Evolutionary conservation across 2,329 filamentous ascomycete genomes (phyloP), one percentile per base, ranked within the genome.

Genomic region (Leptographium lundbergii): DNA sequence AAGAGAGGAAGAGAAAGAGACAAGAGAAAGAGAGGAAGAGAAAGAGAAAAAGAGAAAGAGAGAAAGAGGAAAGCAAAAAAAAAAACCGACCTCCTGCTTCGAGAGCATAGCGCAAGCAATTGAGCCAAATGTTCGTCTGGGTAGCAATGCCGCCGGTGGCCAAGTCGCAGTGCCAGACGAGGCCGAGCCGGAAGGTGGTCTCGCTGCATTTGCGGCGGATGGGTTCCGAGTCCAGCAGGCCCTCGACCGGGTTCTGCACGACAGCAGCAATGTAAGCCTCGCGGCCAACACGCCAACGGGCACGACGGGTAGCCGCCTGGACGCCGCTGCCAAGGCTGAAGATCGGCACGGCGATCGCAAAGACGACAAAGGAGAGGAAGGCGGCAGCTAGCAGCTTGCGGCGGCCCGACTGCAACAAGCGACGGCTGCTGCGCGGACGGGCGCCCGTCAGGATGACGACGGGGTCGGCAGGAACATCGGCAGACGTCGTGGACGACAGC

Each of bases 81-180:
- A 3, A 52, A 11, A 14, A 14, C 50, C 1, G 19, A 60, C 62
- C 60, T 45, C 61, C 62, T 2, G 61, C 63, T 60, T 72, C 68
- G 42, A 74, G 69, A 9, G 71, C 70, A 58, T 68, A 71, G 55
- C 70, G 67, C 17, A 73, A 57, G 61, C 72, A 74, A 59, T 70
- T 71, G 50, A 73, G 63, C 58, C 71, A 65, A 42, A 69, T 68
- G 59, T 71, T 70, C 56, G 69, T 66, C 6, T 71, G 65, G 54
- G 71, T 70, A 11, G 67, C 71, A 24, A 74, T 67, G 2, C 70
- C 72, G 19, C 72, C 72, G 10, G 68, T 67, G 13, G 69, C 67
- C 27, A 69, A 64, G 6, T 66, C 68, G 47, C 73, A 70, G 36
- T 69, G 67, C 64, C 73, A 70, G n/a, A 73, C 67, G 32, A 74